A percentile compares a stretch with the other conserved stretches of the same genome.
Evolutionary conservation across 2,329 filamentous ascomycete species (phyloP).

Genomic region (Exserohilum rostratum): DNA sequence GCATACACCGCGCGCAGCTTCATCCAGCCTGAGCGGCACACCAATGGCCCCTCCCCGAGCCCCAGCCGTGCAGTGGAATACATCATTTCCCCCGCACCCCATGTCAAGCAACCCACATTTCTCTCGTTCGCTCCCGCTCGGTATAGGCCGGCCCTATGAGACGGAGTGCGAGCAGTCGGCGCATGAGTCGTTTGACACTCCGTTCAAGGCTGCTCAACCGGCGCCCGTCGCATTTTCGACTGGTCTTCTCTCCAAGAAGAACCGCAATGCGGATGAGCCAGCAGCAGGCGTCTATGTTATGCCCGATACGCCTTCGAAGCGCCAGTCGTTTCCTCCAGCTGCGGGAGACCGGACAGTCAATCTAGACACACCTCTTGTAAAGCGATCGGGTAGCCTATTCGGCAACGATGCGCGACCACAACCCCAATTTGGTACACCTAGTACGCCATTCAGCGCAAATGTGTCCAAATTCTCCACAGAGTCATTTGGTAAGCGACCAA

Average conservation of each 20-base stretch:
- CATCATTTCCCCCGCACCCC: slow-evolving; percentile 24
- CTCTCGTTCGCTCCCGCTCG: slow-evolving; percentile 76
- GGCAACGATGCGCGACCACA: slow-evolving; percentile 67
- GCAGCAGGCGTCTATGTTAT: slow-evolving; percentile 66
- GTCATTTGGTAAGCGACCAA: slow-evolving; percentile 69
- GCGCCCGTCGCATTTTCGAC: slow-evolving; percentile 84
- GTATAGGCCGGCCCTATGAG: slow-evolving; percentile 60
- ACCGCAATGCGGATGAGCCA: slow-evolving; percentile 73
- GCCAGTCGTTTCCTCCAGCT: slow-evolving; percentile 73
- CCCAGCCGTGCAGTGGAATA: slow-evolving; percentile 17
- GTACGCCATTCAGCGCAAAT: slow-evolving; percentile 77
- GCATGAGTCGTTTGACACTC: slow-evolving; percentile 70
- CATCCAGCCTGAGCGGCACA: slow-evolving; percentile 72
- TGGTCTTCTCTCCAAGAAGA: slow-evolving; percentile 86
- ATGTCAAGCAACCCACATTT: slow-evolving; percentile 53
- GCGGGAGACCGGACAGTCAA: slow-evolving; percentile 44
- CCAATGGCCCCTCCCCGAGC: slow-evolving; percentile 51
- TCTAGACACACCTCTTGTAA: slow-evolving; percentile 52
- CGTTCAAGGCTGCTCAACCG: slow-evolving; percentile 79
- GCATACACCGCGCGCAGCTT: slow-evolving; percentile 84
- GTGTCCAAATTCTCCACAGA: slow-evolving; percentile 67
- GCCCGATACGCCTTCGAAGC: slow-evolving; percentile 97
- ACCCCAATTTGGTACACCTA: slow-evolving; percentile 78
- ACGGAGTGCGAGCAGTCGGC: slow-evolving; percentile 55
- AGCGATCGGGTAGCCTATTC: slow-evolving; percentile 59